Conservation (phyloP, 345 rosid species). For the Rhizophora mangle region DNA sequence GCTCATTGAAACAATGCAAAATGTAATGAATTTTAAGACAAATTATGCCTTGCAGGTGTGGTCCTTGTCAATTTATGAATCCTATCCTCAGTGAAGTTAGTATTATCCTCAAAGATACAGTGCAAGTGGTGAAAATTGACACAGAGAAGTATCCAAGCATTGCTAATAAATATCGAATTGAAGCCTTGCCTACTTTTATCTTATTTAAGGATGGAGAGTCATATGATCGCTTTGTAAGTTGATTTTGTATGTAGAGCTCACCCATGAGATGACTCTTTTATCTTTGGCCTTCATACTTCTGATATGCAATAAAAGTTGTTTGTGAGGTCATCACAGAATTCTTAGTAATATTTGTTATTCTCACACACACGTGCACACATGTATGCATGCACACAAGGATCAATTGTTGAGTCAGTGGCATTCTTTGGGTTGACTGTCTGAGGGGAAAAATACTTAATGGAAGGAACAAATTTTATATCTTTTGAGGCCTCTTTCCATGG, state of each 20-base stretch:
- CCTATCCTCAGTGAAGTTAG: slow-evolving; percentile 82
- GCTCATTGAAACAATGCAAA: not conserved
- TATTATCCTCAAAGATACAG: slow-evolving; percentile 54
- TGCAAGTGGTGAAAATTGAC: slow-evolving; percentile 80
- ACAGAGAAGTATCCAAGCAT: slow-evolving; percentile 83
- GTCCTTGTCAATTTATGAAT: slow-evolving; percentile 91
- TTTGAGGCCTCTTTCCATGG: no score
- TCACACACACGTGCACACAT: no score
- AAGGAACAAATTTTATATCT: no score
- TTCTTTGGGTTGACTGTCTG: no score
- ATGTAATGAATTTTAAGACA: not conserved
- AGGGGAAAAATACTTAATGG: no score
- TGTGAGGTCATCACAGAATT: not conserved
- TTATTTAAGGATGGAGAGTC: slow-evolving; percentile 79
- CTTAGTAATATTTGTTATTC: no score
- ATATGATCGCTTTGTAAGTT: slow-evolving; percentile 82
- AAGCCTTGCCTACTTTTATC: slow-evolving; percentile 87
- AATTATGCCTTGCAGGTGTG: slow-evolving; percentile 59
- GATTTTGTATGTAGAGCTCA: not conserved
- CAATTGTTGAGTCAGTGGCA: no score
- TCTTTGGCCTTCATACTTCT: not conserved
- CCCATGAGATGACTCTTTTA: not conserved
- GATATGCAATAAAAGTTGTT: not conserved
- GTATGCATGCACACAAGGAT: no score
- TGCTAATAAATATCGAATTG: slow-evolving; percentile 67